phyloP scores from a whole-genome alignment of 352 stramenopile genomes.

The Blastocystis sp. region DNA sequence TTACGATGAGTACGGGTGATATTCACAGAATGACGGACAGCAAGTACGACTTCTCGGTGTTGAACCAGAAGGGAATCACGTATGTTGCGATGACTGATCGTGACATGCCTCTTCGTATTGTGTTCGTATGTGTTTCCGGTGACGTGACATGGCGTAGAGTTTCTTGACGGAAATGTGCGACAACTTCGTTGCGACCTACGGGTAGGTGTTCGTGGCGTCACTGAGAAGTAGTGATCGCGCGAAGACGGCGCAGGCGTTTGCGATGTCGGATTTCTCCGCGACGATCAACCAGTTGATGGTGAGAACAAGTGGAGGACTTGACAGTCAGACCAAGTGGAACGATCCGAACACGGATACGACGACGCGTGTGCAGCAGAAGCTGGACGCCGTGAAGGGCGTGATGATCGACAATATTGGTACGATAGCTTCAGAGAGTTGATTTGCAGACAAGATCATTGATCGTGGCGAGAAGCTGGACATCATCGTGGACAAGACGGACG shows the following conservation, averaged over 20 bases:
- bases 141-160: neutral
- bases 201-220: neutral
- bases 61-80: slow-evolving; percentile 24
- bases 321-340: slow-evolving; percentile 60
- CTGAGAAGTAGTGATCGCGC: slow-evolving; percentile 1
- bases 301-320: neutral
- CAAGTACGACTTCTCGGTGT: slow-evolving; percentile 32
- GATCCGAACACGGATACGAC: slow-evolving; percentile 81
- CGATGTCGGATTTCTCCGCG: slow-evolving; percentile 40
- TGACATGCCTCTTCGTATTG: slow-evolving; percentile 26
- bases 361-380: slow-evolving; percentile 80
- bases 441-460: slow-evolving; percentile 81
- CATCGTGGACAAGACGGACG: slow-evolving; percentile 46
- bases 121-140: slow-evolving; percentile 4
- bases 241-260: slow-evolving; percentile 42
- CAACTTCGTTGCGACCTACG: slow-evolving; percentile 36
- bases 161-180: slow-evolving; percentile 19
- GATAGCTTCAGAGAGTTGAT: neutral
- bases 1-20: neutral
- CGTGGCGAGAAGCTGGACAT: slow-evolving; percentile 90
- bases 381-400: slow-evolving; percentile 90
- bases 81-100: slow-evolving; percentile 34
- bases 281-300: slow-evolving; percentile 27
- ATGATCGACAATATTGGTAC: slow-evolving; percentile 93
- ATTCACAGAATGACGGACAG: neutral